Percentiles rank a stretch among this genome's conserved stretches.
These are phyloP conservation scores for Fallopia convolvulus DNA, from an alignment of 148 eudicot species.

Conservation along the genomic window DNA sequence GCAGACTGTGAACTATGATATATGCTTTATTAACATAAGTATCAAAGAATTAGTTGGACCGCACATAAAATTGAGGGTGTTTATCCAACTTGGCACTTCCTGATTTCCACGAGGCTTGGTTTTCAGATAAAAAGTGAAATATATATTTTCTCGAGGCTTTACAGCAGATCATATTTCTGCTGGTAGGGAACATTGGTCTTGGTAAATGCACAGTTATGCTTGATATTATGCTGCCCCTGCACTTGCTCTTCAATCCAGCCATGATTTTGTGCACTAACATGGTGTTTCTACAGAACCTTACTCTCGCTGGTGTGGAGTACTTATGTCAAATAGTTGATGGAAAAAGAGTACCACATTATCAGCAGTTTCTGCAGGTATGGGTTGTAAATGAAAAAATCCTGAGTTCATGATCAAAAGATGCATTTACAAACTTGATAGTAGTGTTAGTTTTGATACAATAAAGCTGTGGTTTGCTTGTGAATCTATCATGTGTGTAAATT, in stretches of 20 bases:
- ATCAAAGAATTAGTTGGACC: background rate
- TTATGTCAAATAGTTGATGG: slow-evolving; percentile 55
- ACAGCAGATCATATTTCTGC: background rate
- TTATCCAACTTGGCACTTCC: background rate
- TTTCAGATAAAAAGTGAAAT: background rate
- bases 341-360: slow-evolving; percentile 34
- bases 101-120: background rate
- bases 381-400: background rate
- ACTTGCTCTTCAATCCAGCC: background rate
- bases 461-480: background rate
- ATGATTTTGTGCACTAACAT: background rate
- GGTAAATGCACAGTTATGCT: background rate
- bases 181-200: background rate
- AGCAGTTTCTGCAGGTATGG: slow-evolving; percentile 28
- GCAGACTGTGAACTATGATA: background rate
- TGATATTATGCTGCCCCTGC: background rate
- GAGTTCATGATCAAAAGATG: background rate
- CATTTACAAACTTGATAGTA: background rate
- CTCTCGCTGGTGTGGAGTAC: slow-evolving; percentile 54
- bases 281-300: slow-evolving; percentile 34
- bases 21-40: background rate
- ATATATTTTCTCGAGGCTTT: background rate
- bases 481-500: background rate
- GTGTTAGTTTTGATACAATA: background rate
- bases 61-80: background rate